Evolutionary conservation across 75 land plant species (phyloP), one percentile per base, ranked within the genome.

Genomic region (Ceratopteris richardii): DNA sequence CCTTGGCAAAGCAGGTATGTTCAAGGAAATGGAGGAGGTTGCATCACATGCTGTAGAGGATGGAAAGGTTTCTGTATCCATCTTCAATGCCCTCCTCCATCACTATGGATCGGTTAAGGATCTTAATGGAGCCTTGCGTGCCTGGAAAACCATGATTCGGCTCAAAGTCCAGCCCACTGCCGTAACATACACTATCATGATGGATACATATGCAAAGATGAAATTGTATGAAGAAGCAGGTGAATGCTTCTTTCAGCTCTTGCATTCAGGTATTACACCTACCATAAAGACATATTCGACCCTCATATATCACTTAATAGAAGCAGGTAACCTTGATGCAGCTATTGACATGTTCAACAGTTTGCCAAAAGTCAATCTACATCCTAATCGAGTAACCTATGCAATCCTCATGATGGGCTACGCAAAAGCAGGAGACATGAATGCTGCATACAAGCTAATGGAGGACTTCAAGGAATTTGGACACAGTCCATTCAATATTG

Each of bases 281-380:
- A 26, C 14, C 23, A 26, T 52, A 2, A 52, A 26, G 54, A 52
- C 54, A 22, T 52, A 28, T 14, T 19, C 54, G 1, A 14, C 25
- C 5, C 54, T 52, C 7, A 52, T 52, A 6, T 19, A 52, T 13
- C 54, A 52, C 23, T 54, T 66, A 44, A 26, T 57, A 0, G 30
- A 57, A 46, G 68, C 60, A 30, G 68, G 68, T 47, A 66, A 66
- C 36, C 68, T 56, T n/a, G 68, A 66, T 44, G 68, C 61, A 20
- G 68, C 68, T 29, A 29, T 36, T 1, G 61, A 66, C 17, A 54
- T 66, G 10, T 66, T 66, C 26, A 37, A 66, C 18, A 44, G 27
- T 29, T 23, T 66, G 27, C 19, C 24, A 52, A 59, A 57, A 30
- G 54, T 57, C 24, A 44, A 57, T 25, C 26, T 44, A 31, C 30